phyloP scores from a whole-genome alignment of 2,329 filamentous ascomycete species.

The Trichoderma atrobrunneum region DNA sequence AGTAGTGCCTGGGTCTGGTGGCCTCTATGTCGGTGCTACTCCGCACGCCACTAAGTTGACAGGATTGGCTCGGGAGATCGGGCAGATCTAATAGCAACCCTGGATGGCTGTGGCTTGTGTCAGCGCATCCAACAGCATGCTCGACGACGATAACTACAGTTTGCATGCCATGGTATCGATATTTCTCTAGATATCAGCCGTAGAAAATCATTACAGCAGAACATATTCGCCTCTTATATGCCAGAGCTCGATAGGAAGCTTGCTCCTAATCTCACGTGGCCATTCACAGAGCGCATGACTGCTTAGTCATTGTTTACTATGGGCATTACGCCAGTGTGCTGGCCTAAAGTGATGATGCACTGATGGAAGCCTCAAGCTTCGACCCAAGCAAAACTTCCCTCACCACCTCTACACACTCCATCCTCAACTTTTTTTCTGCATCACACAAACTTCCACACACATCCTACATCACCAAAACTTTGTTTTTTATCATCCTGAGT shows the following conservation, averaged over 20 bases:
- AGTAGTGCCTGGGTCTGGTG: neutral
- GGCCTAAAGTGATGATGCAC: conserved; percentile 18
- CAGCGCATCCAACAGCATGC: neutral
- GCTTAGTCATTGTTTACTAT: conserved; percentile 16
- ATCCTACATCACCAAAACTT: neutral
- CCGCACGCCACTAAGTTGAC: conserved; percentile 7
- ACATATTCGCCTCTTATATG: neutral
- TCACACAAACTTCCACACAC: neutral
- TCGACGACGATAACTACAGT: neutral
- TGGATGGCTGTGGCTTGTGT: conserved; percentile 11
- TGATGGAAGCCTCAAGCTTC: conserved; percentile 11
- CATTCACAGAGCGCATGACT: neutral
- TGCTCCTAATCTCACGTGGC: conserved; percentile 10
- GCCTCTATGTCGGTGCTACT: neutral
- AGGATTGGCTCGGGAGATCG: conserved; percentile 15
- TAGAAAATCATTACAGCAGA: neutral
- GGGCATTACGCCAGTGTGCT: conserved; percentile 8
- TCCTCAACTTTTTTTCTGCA: neutral
- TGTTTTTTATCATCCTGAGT: neutral
- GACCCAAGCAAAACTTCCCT: neutral
- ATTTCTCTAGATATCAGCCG: neutral
- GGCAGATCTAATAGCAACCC: conserved; percentile 4
- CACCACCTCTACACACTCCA: neutral
- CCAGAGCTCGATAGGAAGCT: neutral
- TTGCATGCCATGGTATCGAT: neutral